A percentile compares a stretch with the other conserved stretches of the same genome.
Evolutionary conservation across 306 rosid genomes (phyloP).

Genomic region (Cucurbita ficifolia): DNA sequence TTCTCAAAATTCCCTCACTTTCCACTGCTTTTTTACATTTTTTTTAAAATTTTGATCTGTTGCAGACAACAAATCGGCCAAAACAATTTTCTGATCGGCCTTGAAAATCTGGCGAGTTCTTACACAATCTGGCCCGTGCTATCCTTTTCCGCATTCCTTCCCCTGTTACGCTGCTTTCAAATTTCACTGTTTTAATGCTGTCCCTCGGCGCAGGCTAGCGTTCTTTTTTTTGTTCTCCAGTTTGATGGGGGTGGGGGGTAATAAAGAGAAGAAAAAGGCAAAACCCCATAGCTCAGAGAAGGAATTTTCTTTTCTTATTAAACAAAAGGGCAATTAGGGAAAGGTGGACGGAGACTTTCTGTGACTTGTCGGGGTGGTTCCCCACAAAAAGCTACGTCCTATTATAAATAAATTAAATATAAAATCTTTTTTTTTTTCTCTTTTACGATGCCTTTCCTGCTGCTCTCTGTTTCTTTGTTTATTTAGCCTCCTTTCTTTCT

Average conservation of each 20-base stretch:
- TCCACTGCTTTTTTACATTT: no score
- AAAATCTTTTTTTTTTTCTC: neutral
- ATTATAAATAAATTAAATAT: neutral
- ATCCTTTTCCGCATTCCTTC: conserved; percentile 32
- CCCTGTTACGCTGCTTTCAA: conserved; percentile 7
- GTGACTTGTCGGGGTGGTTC: conserved; percentile 57
- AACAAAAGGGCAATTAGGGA: conserved; percentile 8
- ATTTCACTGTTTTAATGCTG: conserved; percentile 13
- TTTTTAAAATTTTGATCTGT: no score
- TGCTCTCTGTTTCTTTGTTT: neutral
- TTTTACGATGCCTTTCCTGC: neutral
- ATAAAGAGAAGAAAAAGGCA: neutral
- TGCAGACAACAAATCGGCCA: conserved; percentile 29
- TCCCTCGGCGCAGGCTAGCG: conserved; percentile 12
- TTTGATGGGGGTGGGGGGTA: no score
- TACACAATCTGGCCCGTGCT: conserved; percentile 12
- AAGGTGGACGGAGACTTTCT: conserved; percentile 37
- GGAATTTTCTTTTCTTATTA: neutral
- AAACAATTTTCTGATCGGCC: neutral
- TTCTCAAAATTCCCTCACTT: conserved; percentile 21
- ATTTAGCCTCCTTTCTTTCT: no score
- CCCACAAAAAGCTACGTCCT: conserved; percentile 34
- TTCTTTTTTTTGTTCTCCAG: neutral
- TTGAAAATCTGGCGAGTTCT: conserved; percentile 11
- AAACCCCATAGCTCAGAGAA: neutral